Base-by-base conservation (phyloP, 768 basidiomycete species). In the Lentinula raphanica region DNA sequence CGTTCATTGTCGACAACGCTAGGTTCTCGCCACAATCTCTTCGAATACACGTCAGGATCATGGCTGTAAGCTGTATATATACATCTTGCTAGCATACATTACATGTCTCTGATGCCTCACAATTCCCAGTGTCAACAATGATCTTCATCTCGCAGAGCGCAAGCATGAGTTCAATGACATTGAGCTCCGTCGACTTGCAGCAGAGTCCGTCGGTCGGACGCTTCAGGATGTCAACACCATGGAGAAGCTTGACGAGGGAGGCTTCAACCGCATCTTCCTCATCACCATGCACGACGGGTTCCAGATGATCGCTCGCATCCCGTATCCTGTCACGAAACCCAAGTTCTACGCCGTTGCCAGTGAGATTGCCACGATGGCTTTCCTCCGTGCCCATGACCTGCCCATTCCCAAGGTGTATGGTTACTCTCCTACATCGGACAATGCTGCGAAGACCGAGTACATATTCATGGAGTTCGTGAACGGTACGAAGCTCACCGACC, bases 91-190 rank as follows among this genome's bases (percentile, higher is more conserved):
- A 15, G 28, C 25, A 1, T 48, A 11, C 15, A 27, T 19, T 42
- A 58, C 66, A 63, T 67, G 64, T 65, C 28, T 69, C 68, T 69
- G 62, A 72, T 53, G 32, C 61, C 60, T 42, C 59, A 55, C 40
- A 58, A 53, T 44, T 62, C 2, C 28, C 67, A 77, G 76, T 56
- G 40, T 69, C 63, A 78, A 79, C 67, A 66, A 77, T 59, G 72
- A 49, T 58, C 77, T 79, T 73, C 79, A 77, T 65, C 78, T 63
- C 61, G 64, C 60, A 69, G 79, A 83, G 69, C 79, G 76, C 55
- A 76, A 65, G 54, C 71, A 35, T 56, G 68, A 62, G 13, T 79
- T 80, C 69, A 54, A 79, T 48, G 71, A 74, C 71, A 66, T 70
- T 8, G 74, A 56, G 66, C 72, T 78, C n/a, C 29, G 68, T 72